Conservation (phyloP, 371 early-diverging fungal species). For the Entomophthora muscae region DNA sequence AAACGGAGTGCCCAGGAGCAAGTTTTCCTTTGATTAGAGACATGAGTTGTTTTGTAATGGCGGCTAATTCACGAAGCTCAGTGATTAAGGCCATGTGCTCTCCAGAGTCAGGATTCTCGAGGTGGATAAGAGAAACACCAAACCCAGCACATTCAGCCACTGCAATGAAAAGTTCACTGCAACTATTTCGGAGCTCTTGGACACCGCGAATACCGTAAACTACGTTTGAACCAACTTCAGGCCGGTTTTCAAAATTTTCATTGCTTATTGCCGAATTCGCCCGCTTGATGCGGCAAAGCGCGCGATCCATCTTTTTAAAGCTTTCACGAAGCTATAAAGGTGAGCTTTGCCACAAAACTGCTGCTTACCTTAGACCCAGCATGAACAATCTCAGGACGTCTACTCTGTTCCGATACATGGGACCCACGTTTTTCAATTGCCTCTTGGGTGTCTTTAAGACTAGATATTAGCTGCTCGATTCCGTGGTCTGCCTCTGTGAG, state of each 20-base stretch:
- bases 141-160: not conserved
- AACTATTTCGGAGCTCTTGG: not conserved
- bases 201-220: not conserved
- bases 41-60: not conserved
- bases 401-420: not conserved
- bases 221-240: not conserved
- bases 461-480: not conserved
- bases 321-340: not conserved
- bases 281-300: not conserved
- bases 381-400: not conserved
- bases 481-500: not conserved
- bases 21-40: not conserved
- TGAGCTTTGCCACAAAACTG: not conserved
- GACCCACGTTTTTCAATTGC: not conserved
- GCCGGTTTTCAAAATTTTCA: not conserved
- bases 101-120: not conserved
- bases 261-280: not conserved
- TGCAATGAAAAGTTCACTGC: not conserved
- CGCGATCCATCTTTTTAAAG: not conserved
- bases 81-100: not conserved
- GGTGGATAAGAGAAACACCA: not conserved
- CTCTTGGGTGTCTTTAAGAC: slow-evolving; percentile 1
- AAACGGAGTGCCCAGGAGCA: not conserved
- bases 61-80: not conserved
- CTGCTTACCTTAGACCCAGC: not conserved